Evolutionary conservation across 495 filamentous ascomycete genomes (phyloP).

Genomic region (Tuber indicum): DNA sequence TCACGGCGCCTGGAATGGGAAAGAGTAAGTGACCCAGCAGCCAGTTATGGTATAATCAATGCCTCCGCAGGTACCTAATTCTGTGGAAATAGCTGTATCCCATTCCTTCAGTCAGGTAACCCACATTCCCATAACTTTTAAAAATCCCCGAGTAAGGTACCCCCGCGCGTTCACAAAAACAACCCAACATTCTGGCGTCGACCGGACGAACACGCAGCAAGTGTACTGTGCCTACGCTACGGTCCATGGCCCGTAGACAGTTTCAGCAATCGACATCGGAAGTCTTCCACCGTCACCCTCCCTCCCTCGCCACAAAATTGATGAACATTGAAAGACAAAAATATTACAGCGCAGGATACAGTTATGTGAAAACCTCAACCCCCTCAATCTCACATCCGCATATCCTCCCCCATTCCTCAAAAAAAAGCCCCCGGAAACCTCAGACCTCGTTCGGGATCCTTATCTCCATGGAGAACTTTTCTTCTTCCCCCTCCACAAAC

Average conservation of each 20-base stretch:
- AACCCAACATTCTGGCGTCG: neutral
- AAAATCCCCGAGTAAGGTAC: too few species aligned
- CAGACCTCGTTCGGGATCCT: neutral
- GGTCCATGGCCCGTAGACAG: neutral
- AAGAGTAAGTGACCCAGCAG: too few species aligned
- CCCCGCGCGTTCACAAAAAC: neutral
- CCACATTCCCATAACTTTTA: too few species aligned
- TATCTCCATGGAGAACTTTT: neutral
- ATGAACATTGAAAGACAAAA: neutral
- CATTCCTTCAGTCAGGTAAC: too few species aligned
- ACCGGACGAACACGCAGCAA: neutral
- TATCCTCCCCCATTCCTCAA: neutral
- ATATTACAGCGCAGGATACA: neutral
- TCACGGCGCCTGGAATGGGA: too few species aligned
- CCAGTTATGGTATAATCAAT: too few species aligned
- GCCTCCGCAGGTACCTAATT: too few species aligned
- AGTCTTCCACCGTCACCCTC: neutral
- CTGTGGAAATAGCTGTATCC: too few species aligned
- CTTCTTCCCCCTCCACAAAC: neutral
- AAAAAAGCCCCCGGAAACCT: neutral
- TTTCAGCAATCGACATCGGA: neutral
- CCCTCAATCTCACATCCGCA: neutral
- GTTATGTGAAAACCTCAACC: neutral
- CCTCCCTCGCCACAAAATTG: neutral
- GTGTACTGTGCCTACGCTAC: neutral